phyloP scores from a whole-genome alignment of 441 rosid species.

The Geranium incanum region DNA sequence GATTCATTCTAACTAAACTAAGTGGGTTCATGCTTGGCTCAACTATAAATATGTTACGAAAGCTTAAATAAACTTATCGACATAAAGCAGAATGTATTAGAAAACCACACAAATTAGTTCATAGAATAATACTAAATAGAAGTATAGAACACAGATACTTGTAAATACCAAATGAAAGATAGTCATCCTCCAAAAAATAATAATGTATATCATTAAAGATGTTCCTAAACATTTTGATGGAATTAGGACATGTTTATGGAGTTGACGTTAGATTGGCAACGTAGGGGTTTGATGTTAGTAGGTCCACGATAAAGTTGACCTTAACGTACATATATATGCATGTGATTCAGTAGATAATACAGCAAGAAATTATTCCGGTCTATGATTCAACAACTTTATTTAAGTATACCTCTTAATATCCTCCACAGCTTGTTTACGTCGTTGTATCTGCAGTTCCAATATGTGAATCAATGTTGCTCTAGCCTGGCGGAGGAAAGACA shows the following conservation, averaged over 20 bases:
- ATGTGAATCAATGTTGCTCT: slow-evolving; percentile 89
- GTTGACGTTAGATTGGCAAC: neutral
- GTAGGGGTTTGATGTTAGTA: neutral
- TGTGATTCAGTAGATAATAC: neutral
- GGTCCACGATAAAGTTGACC: neutral
- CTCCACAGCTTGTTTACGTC: slow-evolving; percentile 80
- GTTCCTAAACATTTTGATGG: neutral
- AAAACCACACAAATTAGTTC: neutral
- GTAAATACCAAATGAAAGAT: neutral
- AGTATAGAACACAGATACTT: neutral
- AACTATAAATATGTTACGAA: neutral
- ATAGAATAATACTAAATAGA: neutral
- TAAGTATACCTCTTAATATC: slow-evolving; percentile 68
- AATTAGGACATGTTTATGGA: neutral
- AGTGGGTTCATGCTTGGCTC: neutral
- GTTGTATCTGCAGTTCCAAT: slow-evolving; percentile 78
- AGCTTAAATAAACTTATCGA: neutral
- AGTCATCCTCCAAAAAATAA: neutral
- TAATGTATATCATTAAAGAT: neutral
- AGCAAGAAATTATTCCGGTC: neutral
- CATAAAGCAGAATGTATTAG: neutral
- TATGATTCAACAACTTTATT: neutral
- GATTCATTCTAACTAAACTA: neutral
- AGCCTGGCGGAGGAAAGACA: slow-evolving; percentile 39
- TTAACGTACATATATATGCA: neutral